A percentile compares a stretch with the other conserved stretches of the same genome.
These are phyloP conservation scores for Auricularia sp. DNA, from an alignment of 768 basidiomycete genomes.

Conservation along the genomic window DNA sequence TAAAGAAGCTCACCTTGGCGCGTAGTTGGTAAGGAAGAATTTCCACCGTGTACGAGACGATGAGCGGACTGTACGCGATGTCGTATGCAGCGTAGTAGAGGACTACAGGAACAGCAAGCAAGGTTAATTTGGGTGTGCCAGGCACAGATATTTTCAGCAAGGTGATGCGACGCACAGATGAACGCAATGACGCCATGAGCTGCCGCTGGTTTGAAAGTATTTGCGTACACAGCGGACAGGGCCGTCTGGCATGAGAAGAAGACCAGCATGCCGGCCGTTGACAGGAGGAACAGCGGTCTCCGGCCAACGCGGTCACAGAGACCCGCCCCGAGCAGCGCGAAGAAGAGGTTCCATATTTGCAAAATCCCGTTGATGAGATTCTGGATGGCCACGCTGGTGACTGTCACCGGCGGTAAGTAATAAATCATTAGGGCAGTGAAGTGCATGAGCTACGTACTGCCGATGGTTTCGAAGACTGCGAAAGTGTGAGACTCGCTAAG, in stretches of 20 bases:
- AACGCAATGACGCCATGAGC: too few species aligned
- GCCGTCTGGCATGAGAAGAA: slow-evolving; percentile 38
- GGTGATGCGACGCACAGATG: too few species aligned
- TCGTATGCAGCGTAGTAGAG: slow-evolving; percentile 72
- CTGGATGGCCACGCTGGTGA: slow-evolving; percentile 29
- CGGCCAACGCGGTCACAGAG: slow-evolving; percentile 59
- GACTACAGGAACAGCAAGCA: slow-evolving; percentile 74
- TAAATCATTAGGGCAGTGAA: too few species aligned
- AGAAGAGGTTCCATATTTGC: slow-evolving; percentile 69
- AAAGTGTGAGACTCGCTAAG: too few species aligned
- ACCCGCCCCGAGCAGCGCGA: slow-evolving; percentile 48
- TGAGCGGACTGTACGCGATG: slow-evolving; percentile 76
- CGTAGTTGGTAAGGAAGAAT: slow-evolving; percentile 76
- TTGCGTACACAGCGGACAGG: slow-evolving; percentile 56
- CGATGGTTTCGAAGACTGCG: too few species aligned
- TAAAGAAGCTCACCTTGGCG: slow-evolving; percentile 44
- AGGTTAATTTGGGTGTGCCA: too few species aligned
- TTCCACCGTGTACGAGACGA: slow-evolving; percentile 81
- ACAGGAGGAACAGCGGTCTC: slow-evolving; percentile 47
- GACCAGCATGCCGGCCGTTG: slow-evolving; percentile 14
- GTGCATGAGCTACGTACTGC: too few species aligned
- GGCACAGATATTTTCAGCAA: too few species aligned
- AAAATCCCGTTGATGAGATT: slow-evolving; percentile 81
- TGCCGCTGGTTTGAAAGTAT: slow-evolving; percentile 20
- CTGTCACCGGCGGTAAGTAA: background rate